phyloP scores from a whole-genome alignment of 129 eudicot genomes.

The Flaveria sonorensis region DNA sequence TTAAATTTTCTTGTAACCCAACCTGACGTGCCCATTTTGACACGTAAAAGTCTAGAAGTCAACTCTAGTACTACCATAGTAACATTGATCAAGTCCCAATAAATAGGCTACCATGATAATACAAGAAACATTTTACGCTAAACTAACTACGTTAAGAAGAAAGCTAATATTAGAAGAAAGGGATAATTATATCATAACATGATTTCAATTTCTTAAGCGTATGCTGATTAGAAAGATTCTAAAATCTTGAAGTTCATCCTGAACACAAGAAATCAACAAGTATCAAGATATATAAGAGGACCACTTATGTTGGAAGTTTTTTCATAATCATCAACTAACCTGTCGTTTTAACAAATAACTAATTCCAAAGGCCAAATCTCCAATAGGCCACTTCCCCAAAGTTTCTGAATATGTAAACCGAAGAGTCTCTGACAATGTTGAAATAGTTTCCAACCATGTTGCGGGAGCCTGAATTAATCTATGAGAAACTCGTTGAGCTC shows the following conservation, averaged over 20 bases:
- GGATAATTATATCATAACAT: background rate
- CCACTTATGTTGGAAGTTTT: background rate
- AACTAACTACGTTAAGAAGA: background rate
- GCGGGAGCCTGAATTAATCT: slow-evolving; percentile 95
- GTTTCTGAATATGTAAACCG: slow-evolving; percentile 97
- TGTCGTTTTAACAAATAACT: slow-evolving; percentile 81
- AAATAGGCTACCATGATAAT: background rate
- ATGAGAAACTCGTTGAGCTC: slow-evolving; percentile 70
- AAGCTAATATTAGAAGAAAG: background rate
- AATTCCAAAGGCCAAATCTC: slow-evolving; percentile 98
- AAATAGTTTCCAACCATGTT: slow-evolving; percentile 95
- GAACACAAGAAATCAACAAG: background rate
- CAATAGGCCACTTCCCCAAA: slow-evolving; percentile 98
- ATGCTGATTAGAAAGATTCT: background rate
- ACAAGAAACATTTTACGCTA: background rate
- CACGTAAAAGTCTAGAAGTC: background rate
- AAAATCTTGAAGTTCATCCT: background rate
- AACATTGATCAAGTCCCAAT: background rate
- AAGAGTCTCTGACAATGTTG: slow-evolving; percentile 92
- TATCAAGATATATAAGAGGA: background rate
- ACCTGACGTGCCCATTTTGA: slow-evolving; percentile 3
- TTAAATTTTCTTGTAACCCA: background rate
- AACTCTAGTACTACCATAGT: background rate
- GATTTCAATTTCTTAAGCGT: background rate
- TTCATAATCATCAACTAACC: slow-evolving; percentile 40